Evolutionary conservation across 2,329 filamentous ascomycete species (phyloP).

Genomic region (Neofusicoccum ribis): DNA sequence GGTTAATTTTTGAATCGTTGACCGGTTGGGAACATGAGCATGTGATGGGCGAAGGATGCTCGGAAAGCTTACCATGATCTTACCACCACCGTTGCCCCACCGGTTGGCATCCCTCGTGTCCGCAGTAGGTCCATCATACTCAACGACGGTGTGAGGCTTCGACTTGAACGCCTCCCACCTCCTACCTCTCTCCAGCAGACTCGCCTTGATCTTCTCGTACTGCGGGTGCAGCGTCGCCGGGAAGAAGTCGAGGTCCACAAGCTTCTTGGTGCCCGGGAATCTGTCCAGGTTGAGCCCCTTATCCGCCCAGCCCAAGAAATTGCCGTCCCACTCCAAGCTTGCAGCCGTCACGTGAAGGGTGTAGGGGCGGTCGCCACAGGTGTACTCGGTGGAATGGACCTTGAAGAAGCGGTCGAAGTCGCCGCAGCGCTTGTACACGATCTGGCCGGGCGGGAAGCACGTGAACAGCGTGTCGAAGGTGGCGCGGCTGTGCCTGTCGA

Average conservation of each 20-base stretch:
- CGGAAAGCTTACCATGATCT: not conserved
- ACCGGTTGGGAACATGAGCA: conserved; percentile 5
- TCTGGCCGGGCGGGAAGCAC: not conserved
- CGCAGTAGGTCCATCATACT: not conserved
- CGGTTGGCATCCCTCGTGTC: not conserved
- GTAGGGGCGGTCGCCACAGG: not conserved
- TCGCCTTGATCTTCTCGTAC: not conserved
- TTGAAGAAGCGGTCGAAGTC: not conserved
- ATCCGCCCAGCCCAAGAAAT: not conserved
- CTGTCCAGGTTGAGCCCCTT: not conserved
- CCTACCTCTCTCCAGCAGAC: not conserved
- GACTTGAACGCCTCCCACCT: not conserved
- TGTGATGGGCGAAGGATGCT: too few species aligned
- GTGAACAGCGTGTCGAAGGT: not conserved
- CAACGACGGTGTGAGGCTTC: not conserved
- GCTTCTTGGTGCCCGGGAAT: not conserved
- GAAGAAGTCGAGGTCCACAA: not conserved
- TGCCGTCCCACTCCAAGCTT: not conserved
- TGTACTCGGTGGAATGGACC: not conserved
- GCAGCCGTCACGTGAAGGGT: not conserved
- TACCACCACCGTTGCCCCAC: not conserved
- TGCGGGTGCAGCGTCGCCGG: not conserved
- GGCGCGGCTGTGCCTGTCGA: not conserved
- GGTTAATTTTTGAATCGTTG: conserved; percentile 29
- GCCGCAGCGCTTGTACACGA: not conserved